Evolutionary conservation across 1,284 basidiomycete genomes (phyloP), one percentile per base, ranked within the genome.

Genomic region (Rhodotorula sp.): DNA sequence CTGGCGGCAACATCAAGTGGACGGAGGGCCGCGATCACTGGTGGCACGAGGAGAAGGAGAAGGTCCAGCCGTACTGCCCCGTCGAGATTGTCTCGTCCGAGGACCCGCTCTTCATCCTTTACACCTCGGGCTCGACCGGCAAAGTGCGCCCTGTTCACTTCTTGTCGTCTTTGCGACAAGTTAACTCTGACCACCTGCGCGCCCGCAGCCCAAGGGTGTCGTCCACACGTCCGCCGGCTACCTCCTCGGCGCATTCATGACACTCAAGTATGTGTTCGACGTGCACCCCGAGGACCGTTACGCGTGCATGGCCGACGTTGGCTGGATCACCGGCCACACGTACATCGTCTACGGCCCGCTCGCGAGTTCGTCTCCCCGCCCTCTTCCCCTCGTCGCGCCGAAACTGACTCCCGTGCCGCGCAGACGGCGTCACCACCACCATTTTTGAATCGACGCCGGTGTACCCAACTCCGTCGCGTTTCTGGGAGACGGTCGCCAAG

Each of bases 271-370:
- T 82, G 92, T 97, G 74, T 99, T 98, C 79, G 97, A 99, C 81
- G 88, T 97, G 41, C 97, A 99, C 82, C 88, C 90, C 25, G 79
- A 81, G 48, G 83, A 84, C 75, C 79, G 79, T 77, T 98, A 96
- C 81, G 96, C 91, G 10, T 99, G 97, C 85, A 96, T 98, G 95
- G 96, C 96, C 74, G 96, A 99, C 81, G 88, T 99, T 69, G 96
- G 96, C 79, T 99, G 96, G 96, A 97, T 99, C 83, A 99, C 96
- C 8, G 96, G 96, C 51, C 96, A 98, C 85, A 92, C 92, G 21
- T 94, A 98, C 85, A 98, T 98, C 81, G 87, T 98, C 77, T 99
- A 98, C 83, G 96, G 97, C 34, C 97, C 97, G 9, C 88, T 98
- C 70, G 85, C 88, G 71, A 92, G 81, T 78, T 76, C 78, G 72